Conservation (phyloP, 2,329 filamentous ascomycete species). For the Purpureocillium takamizusanense region DNA sequence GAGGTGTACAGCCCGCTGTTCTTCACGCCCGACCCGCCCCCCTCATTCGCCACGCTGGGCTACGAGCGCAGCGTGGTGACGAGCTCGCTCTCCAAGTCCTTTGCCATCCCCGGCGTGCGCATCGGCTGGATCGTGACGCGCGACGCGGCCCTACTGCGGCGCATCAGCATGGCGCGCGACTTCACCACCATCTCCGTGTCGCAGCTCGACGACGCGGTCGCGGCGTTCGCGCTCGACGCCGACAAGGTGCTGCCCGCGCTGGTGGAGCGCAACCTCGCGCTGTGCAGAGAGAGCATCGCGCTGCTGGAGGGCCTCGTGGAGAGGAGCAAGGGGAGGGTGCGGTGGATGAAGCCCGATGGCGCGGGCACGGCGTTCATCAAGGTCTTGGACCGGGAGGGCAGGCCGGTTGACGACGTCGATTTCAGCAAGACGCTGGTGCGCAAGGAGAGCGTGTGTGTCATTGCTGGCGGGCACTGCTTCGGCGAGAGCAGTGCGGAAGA, state of each 20-base stretch:
- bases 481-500: background rate
- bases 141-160: constrained; percentile 50
- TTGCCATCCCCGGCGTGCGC: constrained; percentile 71
- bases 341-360: background rate
- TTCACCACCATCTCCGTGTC: constrained; percentile 84
- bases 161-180: constrained; percentile 57
- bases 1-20: constrained; percentile 83
- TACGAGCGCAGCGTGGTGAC: constrained; percentile 66
- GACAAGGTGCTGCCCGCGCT: constrained; percentile 27
- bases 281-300: constrained; percentile 1
- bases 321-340: background rate
- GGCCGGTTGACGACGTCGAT: constrained; percentile 1
- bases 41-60: constrained; percentile 55
- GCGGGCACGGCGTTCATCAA: constrained; percentile 3
- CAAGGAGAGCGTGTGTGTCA: background rate
- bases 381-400: background rate
- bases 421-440: constrained; percentile 1
- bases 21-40: constrained; percentile 52
- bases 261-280: constrained; percentile 41
- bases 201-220: constrained; percentile 72
- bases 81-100: constrained; percentile 79
- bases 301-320: constrained; percentile 2
- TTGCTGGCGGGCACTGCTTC: background rate
- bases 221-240: constrained; percentile 62
- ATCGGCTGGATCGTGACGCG: constrained; percentile 75